phyloP scores from a whole-genome alignment of 768 basidiomycete genomes.

The Boletales sp. region DNA sequence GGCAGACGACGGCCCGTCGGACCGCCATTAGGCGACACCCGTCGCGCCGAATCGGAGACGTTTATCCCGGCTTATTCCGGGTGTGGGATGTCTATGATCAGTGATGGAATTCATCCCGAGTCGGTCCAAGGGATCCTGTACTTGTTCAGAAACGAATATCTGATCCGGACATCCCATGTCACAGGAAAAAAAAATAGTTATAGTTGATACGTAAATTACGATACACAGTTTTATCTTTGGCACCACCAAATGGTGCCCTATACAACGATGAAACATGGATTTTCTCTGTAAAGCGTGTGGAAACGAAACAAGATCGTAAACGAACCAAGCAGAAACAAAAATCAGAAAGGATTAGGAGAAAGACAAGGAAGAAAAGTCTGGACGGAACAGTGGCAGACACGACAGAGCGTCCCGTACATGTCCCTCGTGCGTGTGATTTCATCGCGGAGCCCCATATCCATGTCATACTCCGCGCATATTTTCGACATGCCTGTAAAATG shows the following conservation, averaged over 20 bases:
- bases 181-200: constrained; percentile 18
- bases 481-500: constrained; percentile 27
- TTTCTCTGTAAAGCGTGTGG: not conserved
- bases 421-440: no score
- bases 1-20: not conserved
- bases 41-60: constrained; percentile 5
- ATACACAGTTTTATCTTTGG: constrained; percentile 21
- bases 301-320: constrained; percentile 9
- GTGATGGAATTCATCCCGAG: not conserved
- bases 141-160: no score
- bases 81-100: constrained; percentile 6
- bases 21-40: not conserved
- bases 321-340: constrained; percentile 18
- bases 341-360: not conserved
- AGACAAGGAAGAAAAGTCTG: constrained; percentile 4
- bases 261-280: constrained; percentile 13
- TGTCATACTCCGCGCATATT: constrained; percentile 11
- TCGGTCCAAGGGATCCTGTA: no score
- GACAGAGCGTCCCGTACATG: not conserved
- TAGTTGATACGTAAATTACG: constrained; percentile 34
- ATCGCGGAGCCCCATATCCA: constrained; percentile 6
- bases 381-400: constrained; percentile 1
- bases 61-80: constrained; percentile 9
- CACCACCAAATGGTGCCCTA: constrained; percentile 8
- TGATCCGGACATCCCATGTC: no score